Evolutionary conservation across 306 rosid genomes (phyloP).

Genomic region (Gillenia trifoliata): DNA sequence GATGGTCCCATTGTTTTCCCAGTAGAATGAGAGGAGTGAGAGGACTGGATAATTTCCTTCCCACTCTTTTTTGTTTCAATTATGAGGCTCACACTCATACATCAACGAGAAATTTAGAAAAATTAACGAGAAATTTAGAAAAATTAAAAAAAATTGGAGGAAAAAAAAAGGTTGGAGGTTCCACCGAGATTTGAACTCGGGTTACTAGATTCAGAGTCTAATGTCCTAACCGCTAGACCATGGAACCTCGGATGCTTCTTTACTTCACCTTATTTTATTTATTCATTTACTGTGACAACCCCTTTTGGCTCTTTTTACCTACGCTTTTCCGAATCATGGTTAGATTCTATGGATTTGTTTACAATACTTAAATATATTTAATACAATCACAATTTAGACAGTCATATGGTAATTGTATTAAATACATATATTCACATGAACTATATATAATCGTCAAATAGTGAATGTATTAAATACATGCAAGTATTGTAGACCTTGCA

Average conservation of each 20-base stretch:
- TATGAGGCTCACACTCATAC: not conserved
- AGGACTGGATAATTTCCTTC: not conserved
- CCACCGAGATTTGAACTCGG: conserved; percentile 47
- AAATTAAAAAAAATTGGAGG: not conserved
- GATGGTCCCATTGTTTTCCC: conserved; percentile 44
- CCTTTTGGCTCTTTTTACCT: not conserved
- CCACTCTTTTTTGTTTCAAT: not conserved
- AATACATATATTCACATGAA: too few relatives aligned
- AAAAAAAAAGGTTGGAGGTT: not conserved
- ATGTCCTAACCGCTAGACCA: conserved; percentile 51
- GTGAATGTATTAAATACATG: too few relatives aligned
- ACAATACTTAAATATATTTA: too few relatives aligned
- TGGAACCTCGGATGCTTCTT: conserved; percentile 10
- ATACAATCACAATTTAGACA: too few relatives aligned
- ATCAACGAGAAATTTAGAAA: not conserved
- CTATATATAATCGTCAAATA: too few relatives aligned
- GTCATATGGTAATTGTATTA: too few relatives aligned
- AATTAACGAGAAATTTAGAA: too few relatives aligned
- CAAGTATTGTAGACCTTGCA: too few relatives aligned
- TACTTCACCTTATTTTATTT: not conserved
- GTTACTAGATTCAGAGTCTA: conserved; percentile 49
- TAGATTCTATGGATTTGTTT: too few relatives aligned
- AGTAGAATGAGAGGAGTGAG: not conserved
- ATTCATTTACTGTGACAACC: not conserved
- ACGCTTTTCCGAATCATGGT: not conserved